Evolutionary conservation across 768 basidiomycete genomes (phyloP).

Genomic region (Mycena capillaripes): DNA sequence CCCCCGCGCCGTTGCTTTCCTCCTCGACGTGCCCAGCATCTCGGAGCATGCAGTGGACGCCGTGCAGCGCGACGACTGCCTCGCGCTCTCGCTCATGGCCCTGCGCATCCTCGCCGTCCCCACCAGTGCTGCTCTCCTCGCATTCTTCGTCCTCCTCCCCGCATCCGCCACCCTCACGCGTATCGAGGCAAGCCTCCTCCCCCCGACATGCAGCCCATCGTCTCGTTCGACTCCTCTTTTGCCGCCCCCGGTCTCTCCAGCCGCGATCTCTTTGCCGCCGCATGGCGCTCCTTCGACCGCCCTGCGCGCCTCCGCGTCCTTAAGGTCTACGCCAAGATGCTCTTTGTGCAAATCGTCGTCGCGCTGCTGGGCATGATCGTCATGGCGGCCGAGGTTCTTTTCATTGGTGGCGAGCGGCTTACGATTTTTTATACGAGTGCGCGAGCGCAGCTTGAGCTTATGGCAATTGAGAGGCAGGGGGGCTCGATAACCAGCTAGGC

Average conservation of each 20-base stretch:
- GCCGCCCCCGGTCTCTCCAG: no score
- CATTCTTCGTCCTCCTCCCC: background rate
- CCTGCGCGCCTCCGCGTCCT: no score
- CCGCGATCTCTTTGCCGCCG: no score
- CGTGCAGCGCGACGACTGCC: background rate
- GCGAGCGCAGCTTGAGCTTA: conserved; percentile 1
- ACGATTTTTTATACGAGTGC: background rate
- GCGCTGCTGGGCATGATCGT: no score
- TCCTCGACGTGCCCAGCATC: background rate
- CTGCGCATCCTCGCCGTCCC: conserved; percentile 6
- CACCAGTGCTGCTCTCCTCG: background rate
- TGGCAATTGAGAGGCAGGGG: background rate
- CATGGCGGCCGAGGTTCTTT: conserved; percentile 1
- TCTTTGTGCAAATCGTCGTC: no score
- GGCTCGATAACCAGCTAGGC: no score
- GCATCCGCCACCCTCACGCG: no score
- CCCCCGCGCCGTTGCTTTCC: background rate
- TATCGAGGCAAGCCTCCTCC: no score
- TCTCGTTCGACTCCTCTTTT: no score
- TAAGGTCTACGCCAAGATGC: no score
- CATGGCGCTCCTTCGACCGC: no score
- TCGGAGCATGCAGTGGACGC: background rate
- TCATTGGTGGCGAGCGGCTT: conserved; percentile 10
- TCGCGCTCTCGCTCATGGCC: background rate
- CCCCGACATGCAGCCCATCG: no score